Evolutionary conservation across 1,139 yeast species (phyloP).

Genomic region (Yamadazyma mexicana): DNA sequence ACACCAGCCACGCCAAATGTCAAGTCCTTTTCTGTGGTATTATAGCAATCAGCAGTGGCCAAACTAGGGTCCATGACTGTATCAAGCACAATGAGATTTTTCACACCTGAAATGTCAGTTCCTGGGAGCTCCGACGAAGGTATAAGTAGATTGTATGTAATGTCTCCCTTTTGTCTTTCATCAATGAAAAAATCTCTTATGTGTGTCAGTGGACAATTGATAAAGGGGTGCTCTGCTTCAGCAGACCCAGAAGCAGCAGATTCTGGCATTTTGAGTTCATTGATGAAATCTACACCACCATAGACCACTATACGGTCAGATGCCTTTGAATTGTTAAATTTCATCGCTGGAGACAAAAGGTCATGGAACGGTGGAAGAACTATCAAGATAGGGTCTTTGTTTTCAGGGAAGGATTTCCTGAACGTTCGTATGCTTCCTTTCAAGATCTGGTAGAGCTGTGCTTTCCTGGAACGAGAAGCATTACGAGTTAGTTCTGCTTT

Average conservation of each 20-base stretch:
- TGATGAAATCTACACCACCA: not conserved
- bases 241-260: not conserved
- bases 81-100: constrained; percentile 24
- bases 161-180: not conserved
- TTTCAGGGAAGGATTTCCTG: constrained; percentile 4
- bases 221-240: not conserved
- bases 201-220: not conserved
- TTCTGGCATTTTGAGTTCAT: not conserved
- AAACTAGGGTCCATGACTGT: constrained; percentile 23
- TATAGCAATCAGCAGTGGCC: constrained; percentile 15
- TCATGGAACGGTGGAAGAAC: constrained; percentile 18
- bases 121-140: constrained; percentile 22
- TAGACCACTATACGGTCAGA: constrained; percentile 4
- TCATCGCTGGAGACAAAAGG: constrained; percentile 2
- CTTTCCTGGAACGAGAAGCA: not conserved
- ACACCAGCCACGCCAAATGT: constrained; percentile 6
- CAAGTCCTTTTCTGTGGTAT: not conserved
- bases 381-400: constrained; percentile 15
- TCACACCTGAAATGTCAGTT: constrained; percentile 11
- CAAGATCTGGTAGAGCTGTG: not conserved
- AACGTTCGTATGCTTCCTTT: not conserved
- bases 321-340: not conserved
- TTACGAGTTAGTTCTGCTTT: not conserved
- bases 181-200: not conserved
- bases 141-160: constrained; percentile 4